Conservation (phyloP, 2,329 filamentous ascomycete genomes). For the Aspergillus ochraceus region DNA sequence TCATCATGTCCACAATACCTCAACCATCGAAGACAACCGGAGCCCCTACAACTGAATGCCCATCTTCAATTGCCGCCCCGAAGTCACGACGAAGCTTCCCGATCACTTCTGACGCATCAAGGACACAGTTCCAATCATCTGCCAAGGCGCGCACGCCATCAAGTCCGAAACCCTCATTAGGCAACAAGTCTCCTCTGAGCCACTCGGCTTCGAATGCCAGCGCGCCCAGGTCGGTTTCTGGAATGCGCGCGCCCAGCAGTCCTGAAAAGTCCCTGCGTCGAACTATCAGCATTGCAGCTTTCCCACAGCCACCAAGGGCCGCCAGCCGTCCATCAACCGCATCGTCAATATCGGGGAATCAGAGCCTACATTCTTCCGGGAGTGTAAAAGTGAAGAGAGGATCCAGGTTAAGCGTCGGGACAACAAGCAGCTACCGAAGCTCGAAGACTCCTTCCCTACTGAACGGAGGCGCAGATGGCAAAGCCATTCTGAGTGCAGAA, state of each 20-base stretch:
- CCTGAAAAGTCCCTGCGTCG: constrained; percentile 74
- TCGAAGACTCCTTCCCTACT: constrained; percentile 69
- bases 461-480: constrained; percentile 76
- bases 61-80: constrained; percentile 71
- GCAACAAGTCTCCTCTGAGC: constrained; percentile 50
- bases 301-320: constrained; percentile 82
- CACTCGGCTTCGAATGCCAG: constrained; percentile 56
- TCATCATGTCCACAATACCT: constrained; percentile 51
- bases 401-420: constrained; percentile 58
- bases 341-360: constrained; percentile 42
- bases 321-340: constrained; percentile 63
- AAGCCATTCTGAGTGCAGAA: constrained; percentile 65
- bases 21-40: constrained; percentile 61
- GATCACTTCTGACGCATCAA: constrained; percentile 47
- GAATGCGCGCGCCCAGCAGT: constrained; percentile 52
- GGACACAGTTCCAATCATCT: constrained; percentile 48
- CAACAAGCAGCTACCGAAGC: constrained; percentile 51
- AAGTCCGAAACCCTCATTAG: constrained; percentile 51
- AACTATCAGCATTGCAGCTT: constrained; percentile 89
- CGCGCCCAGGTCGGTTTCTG: constrained; percentile 56
- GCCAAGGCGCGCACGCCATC: constrained; percentile 61
- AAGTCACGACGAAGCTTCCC: constrained; percentile 70
- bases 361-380: constrained; percentile 29
- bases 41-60: constrained; percentile 68
- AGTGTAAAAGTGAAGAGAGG: constrained; percentile 54